Evolutionary conservation across 805 yeast species (phyloP).

Genomic region (Pichia gijzeniarum): DNA sequence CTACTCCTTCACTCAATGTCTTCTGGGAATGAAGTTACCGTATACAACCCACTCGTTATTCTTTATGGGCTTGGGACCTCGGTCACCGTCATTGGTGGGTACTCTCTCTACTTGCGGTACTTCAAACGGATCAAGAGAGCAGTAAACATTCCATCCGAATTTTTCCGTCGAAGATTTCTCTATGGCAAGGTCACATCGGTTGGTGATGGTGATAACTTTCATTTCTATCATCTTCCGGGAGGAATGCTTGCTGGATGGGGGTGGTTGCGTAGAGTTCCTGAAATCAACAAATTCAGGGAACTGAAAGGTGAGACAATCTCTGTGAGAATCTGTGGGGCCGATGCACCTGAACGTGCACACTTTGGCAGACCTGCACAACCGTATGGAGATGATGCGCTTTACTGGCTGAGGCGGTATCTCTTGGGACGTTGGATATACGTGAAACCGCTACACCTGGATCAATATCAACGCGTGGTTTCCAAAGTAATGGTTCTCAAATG

Average conservation of each 20-base stretch:
- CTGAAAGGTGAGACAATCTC: conserved; percentile 65
- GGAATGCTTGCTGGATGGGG: conserved; percentile 90
- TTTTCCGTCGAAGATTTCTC: conserved; percentile 39
- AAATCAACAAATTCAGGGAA: conserved; percentile 36
- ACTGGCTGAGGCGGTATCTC: conserved; percentile 64
- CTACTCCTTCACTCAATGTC: too few relatives aligned
- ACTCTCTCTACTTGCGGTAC: conserved; percentile 37
- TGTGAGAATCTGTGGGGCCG: conserved; percentile 84
- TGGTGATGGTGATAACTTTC: conserved; percentile 94
- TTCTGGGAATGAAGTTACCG: conserved; percentile 14
- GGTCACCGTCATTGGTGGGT: conserved; percentile 34
- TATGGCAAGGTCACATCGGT: conserved; percentile 81
- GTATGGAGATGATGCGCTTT: conserved; percentile 72
- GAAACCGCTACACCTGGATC: conserved; percentile 78
- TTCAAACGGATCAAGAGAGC: conserved; percentile 47
- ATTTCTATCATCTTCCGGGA: conserved; percentile 90
- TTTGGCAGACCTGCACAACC: conserved; percentile 94
- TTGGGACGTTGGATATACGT: conserved; percentile 64
- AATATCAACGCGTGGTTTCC: conserved; percentile 83
- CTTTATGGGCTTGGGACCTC: conserved; percentile 28
- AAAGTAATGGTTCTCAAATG: conserved; percentile 56
- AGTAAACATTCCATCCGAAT: conserved; percentile 41
- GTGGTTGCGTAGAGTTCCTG: conserved; percentile 70
- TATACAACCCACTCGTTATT: conserved; percentile 26
- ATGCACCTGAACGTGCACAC: conserved; percentile 94